These are phyloP conservation scores for Reutealis trisperma DNA, from an alignment of 345 rosid genomes.

Conservation along the genomic window DNA sequence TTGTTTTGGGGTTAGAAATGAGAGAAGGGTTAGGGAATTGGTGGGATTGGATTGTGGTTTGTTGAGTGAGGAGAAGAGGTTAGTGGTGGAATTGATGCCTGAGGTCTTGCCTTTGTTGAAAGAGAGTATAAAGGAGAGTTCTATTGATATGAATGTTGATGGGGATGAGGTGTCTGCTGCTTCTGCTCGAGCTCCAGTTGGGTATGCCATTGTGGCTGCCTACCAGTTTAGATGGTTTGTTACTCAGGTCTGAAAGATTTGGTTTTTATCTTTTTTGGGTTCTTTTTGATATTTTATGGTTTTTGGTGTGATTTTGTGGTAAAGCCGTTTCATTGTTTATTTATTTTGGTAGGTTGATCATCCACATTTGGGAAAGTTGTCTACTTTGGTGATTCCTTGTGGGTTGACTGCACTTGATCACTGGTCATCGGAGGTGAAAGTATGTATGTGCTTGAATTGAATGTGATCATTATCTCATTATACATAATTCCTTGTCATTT, in stretches of 20 bases:
- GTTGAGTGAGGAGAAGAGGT: slow-evolving; percentile 27
- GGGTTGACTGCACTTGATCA: slow-evolving; percentile 88
- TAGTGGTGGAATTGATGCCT: slow-evolving; percentile 57
- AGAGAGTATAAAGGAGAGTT: slow-evolving; percentile 63
- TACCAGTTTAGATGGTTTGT: slow-evolving; percentile 87
- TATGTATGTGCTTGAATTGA: slow-evolving; percentile 31
- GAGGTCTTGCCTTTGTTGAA: slow-evolving; percentile 58
- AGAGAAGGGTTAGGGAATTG: slow-evolving; percentile 28
- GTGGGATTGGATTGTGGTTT: slow-evolving; percentile 19
- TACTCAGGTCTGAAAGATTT: slow-evolving; percentile 52
- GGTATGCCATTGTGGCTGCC: slow-evolving; percentile 62
- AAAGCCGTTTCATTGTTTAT: background rate
- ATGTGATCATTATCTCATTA: background rate
- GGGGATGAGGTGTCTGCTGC: slow-evolving; percentile 57
- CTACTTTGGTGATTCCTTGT: slow-evolving; percentile 81
- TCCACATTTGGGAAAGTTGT: slow-evolving; percentile 58
- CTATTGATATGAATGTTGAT: slow-evolving; percentile 53
- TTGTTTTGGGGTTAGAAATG: slow-evolving; percentile 26
- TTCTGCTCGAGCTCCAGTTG: slow-evolving; percentile 70
- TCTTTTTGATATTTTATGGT: background rate
- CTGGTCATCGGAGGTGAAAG: slow-evolving; percentile 92
- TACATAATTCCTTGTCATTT: background rate
- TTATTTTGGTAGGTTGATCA: slow-evolving; percentile 48
- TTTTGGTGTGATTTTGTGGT: background rate
- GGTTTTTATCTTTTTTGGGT: background rate